Conservation (phyloP, 768 basidiomycete genomes). For the Lactarius tabidus region DNA sequence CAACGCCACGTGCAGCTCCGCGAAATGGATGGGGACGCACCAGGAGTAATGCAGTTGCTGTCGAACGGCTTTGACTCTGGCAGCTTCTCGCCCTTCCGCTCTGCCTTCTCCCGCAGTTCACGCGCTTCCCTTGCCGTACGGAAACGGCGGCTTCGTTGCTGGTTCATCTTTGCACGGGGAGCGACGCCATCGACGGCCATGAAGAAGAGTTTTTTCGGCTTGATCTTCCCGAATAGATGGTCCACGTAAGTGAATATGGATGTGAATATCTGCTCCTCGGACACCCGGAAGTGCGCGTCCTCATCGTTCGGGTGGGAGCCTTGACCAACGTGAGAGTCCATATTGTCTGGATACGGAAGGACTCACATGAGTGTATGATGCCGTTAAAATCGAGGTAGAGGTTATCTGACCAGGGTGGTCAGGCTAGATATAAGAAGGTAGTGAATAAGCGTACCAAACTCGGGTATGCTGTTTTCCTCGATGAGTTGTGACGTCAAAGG, state of each 20-base stretch:
- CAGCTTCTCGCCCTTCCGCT: slow-evolving; percentile 82
- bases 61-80: slow-evolving; percentile 96
- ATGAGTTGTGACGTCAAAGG: slow-evolving; percentile 97
- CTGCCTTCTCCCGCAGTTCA: slow-evolving; percentile 83
- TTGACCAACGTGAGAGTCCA: slow-evolving; percentile 23
- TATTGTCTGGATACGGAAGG: background rate
- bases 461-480: slow-evolving; percentile 97
- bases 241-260: slow-evolving; percentile 97
- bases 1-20: background rate
- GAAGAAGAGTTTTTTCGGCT: slow-evolving; percentile 96
- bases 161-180: slow-evolving; percentile 98
- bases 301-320: slow-evolving; percentile 97
- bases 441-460: slow-evolving; percentile 66
- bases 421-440: slow-evolving; percentile 4
- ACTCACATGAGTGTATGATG: slow-evolving; percentile 77
- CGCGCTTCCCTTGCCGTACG: slow-evolving; percentile 90
- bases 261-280: slow-evolving; percentile 96
- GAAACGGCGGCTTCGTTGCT: slow-evolving; percentile 91
- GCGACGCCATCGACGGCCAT: slow-evolving; percentile 99
- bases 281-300: slow-evolving; percentile 91
- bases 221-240: slow-evolving; percentile 94
- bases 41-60: slow-evolving; percentile 98
- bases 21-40: slow-evolving; percentile 41
- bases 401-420: slow-evolving; percentile 52
- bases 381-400: slow-evolving; percentile 93